Evolutionary conservation across 768 basidiomycete genomes (phyloP).

Genomic region (Pleurotus djamor): DNA sequence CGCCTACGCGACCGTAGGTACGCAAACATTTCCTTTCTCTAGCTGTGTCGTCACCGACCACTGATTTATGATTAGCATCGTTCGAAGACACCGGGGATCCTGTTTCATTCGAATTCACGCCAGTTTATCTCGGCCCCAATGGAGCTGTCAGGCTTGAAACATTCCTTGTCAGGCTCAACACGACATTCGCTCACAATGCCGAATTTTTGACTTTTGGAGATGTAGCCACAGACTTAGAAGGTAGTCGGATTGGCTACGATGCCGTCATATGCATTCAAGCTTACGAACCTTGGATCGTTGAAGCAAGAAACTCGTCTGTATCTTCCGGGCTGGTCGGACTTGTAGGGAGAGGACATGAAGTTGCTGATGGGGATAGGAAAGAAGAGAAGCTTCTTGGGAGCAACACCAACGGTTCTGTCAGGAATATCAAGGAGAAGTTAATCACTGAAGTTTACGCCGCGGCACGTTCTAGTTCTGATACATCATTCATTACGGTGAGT

Average conservation of each 20-base stretch:
- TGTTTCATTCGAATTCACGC: slow-evolving; percentile 19
- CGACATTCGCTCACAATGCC: slow-evolving; percentile 28
- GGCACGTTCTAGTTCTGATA: background rate
- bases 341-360: slow-evolving; percentile 22
- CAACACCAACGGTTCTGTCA: background rate
- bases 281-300: slow-evolving; percentile 39
- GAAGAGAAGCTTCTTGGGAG: background rate
- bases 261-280: slow-evolving; percentile 35
- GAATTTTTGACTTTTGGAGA: slow-evolving; percentile 19
- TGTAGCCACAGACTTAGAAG: slow-evolving; percentile 18
- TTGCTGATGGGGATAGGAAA: slow-evolving; percentile 16
- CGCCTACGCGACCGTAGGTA: no score
- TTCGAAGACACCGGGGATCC: slow-evolving; percentile 32
- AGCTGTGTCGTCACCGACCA: background rate
- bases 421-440: background rate
- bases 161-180: slow-evolving; percentile 32
- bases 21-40: no score
- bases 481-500: no score
- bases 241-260: slow-evolving; percentile 34
- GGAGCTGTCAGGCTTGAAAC: slow-evolving; percentile 24
- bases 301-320: slow-evolving; percentile 30
- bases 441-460: background rate
- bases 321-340: slow-evolving; percentile 25
- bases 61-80: slow-evolving; percentile 13
- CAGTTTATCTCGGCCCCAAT: slow-evolving; percentile 6